phyloP scores from a whole-genome alignment of 805 yeast genomes.

The Metschnikowia gelsemii region DNA sequence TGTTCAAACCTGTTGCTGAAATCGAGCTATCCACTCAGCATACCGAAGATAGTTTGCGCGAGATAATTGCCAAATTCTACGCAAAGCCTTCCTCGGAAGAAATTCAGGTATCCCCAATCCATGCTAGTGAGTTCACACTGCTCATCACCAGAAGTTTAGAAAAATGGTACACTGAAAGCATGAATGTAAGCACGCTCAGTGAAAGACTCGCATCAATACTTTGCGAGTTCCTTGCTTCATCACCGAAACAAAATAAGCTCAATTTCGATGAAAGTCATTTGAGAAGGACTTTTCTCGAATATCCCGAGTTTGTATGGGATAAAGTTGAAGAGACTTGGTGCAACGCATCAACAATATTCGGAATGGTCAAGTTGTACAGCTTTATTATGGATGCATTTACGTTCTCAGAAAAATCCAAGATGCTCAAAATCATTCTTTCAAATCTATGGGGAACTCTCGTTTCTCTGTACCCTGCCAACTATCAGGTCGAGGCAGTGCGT shows the following conservation, averaged over 20 bases:
- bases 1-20: constrained; percentile 31
- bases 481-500: constrained; percentile 71
- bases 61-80: constrained; percentile 2
- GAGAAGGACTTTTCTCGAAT: constrained; percentile 17
- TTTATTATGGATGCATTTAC: constrained; percentile 31
- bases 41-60: neutral
- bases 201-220: constrained; percentile 19
- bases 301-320: constrained; percentile 5
- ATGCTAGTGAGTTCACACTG: constrained; percentile 16
- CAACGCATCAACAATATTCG: constrained; percentile 9
- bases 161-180: constrained; percentile 19
- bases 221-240: constrained; percentile 22
- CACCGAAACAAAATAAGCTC: constrained; percentile 19
- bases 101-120: neutral
- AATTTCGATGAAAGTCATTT: constrained; percentile 13
- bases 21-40: neutral
- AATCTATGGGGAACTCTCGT: constrained; percentile 57
- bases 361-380: constrained; percentile 41
- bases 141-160: constrained; percentile 23
- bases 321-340: neutral
- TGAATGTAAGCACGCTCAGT: constrained; percentile 18
- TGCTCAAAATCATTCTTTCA: constrained; percentile 42
- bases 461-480: constrained; percentile 46
- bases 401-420: constrained; percentile 32
- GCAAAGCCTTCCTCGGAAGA: neutral